Evolutionary conservation across 2,329 filamentous ascomycete genomes (phyloP), one percentile per base, ranked within the genome.

Genomic region (Nemania diffusa): DNA sequence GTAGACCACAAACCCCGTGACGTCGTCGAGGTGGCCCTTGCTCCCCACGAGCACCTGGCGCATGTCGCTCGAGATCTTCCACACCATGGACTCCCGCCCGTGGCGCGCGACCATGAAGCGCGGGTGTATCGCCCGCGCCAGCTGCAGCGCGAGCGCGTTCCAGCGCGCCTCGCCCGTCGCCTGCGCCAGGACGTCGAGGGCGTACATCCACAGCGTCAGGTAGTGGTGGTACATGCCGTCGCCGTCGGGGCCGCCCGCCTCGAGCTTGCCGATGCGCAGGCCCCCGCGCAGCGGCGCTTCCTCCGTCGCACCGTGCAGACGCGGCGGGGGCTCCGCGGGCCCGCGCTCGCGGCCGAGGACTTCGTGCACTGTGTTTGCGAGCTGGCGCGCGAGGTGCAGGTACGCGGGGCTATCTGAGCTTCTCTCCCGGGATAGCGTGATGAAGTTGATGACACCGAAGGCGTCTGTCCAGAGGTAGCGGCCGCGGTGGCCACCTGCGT

Each of bases 211-310:
- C 5, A 64, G 50, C 40, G 62, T 64, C 9, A 64, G 40, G 40
- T 64, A 64, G 40, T 64, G 62, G 40, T 64, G 62, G 15, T 64
- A 64, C 62, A 64, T 64, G 8, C 62, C 62, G 34, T 64, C 62
- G 2, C 62, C 48, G 5, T 64, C 62, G 7, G 48, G 40, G 15
- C 56, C 62, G n/a, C 50, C 24, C 3, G 48, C 48, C 15, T n/a
- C 55, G 7, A 55, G 37, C n/a, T 64, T 64, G 2, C 62, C 62
- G 22, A 64, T 64, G 40, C 62, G 62, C 37, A 64, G 51, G 13
- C 62, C 62, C 15, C 62, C 62, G n/a, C 40, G 27, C 6, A 64
- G 62, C 1, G 62, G 62, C 2, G 48, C 50, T 5, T 55, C 50
- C 4, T 59, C 62, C 5, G 56, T 59, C 5, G 62, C 62, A 1